Conservation (phyloP, 2,329 filamentous ascomycete genomes). For the Nemania bipapillata region DNA sequence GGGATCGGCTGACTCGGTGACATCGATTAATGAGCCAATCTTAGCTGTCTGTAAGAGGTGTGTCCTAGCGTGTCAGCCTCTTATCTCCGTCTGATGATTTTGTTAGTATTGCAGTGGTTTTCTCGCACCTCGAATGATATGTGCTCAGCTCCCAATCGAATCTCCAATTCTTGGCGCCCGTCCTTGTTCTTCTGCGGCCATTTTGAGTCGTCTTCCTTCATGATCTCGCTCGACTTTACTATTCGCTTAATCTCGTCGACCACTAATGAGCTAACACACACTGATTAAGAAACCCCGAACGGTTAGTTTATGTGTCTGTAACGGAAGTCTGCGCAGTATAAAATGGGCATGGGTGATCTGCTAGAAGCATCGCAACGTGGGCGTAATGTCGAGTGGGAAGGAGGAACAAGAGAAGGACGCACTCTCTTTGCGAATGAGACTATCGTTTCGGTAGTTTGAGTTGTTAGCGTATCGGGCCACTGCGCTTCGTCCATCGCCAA, state of each 20-base stretch:
- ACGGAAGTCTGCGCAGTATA: neutral
- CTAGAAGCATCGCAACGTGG: neutral
- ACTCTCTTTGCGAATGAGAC: conserved; percentile 99
- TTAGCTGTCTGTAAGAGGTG: conserved; percentile 80
- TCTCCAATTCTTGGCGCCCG: conserved; percentile 94
- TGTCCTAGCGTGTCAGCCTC: conserved; percentile 22
- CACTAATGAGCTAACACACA: conserved; percentile 93
- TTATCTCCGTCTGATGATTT: conserved; percentile 12
- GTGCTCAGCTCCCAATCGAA: conserved; percentile 90
- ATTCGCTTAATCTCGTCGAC: conserved; percentile 96
- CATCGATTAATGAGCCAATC: conserved; percentile 95
- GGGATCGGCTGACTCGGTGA: conserved; percentile 93
- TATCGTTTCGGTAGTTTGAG: conserved; percentile 99
- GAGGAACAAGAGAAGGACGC: conserved; percentile 54
- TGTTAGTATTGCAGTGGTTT: conserved; percentile 1
- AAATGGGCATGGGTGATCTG: neutral
- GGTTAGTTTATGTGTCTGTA: conserved; percentile 14
- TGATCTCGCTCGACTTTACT: conserved; percentile 95
- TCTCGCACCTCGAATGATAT: conserved; percentile 90
- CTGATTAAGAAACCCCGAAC: conserved; percentile 59
- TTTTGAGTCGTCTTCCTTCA: conserved; percentile 98
- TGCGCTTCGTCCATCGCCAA: conserved; percentile 92
- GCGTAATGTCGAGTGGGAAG: neutral
- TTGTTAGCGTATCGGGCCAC: conserved; percentile 98
- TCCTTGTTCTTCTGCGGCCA: conserved; percentile 99